These are phyloP conservation scores for Truncatella angustata DNA, from an alignment of 2,329 filamentous ascomycete species.

Conservation along the genomic window DNA sequence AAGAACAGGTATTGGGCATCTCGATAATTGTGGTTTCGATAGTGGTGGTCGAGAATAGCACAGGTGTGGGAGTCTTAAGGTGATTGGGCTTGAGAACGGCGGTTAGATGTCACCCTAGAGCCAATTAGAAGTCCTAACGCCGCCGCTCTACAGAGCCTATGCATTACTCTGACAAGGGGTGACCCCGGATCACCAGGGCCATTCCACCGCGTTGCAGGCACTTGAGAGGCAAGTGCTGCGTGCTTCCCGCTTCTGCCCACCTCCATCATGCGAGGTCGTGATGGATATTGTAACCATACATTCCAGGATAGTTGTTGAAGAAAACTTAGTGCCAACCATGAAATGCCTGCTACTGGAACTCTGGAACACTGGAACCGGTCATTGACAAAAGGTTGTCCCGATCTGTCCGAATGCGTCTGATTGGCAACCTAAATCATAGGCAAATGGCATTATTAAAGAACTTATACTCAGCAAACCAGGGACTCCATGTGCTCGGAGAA, in stretches of 20 bases:
- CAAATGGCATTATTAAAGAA: too few species aligned
- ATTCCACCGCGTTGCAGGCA: background rate
- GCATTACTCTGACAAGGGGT: slow-evolving; percentile 2
- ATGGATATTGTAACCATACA: background rate
- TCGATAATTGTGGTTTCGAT: slow-evolving; percentile 18
- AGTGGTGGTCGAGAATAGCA: slow-evolving; percentile 19
- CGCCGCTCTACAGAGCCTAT: slow-evolving; percentile 4
- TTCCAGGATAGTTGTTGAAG: background rate
- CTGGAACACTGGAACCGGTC: too few species aligned
- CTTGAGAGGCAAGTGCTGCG: background rate
- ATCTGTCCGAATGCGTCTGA: too few species aligned
- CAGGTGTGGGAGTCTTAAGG: slow-evolving; percentile 15
- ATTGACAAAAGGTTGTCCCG: too few species aligned
- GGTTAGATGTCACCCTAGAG: slow-evolving; percentile 23
- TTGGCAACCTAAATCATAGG: too few species aligned
- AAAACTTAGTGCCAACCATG: too few species aligned
- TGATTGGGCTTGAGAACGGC: slow-evolving; percentile 27
- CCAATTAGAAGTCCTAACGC: slow-evolving; percentile 22
- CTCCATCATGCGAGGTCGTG: background rate
- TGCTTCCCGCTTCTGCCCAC: background rate
- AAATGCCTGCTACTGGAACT: too few species aligned
- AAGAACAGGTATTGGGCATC: slow-evolving; percentile 20
- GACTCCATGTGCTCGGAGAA: too few species aligned
- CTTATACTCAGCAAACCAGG: too few species aligned
- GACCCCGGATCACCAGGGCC: slow-evolving; percentile 2